A percentile compares a stretch with the other conserved stretches of the same genome.
phyloP scores from a whole-genome alignment of 805 yeast genomes.

The Maudiozyma turicensis region DNA sequence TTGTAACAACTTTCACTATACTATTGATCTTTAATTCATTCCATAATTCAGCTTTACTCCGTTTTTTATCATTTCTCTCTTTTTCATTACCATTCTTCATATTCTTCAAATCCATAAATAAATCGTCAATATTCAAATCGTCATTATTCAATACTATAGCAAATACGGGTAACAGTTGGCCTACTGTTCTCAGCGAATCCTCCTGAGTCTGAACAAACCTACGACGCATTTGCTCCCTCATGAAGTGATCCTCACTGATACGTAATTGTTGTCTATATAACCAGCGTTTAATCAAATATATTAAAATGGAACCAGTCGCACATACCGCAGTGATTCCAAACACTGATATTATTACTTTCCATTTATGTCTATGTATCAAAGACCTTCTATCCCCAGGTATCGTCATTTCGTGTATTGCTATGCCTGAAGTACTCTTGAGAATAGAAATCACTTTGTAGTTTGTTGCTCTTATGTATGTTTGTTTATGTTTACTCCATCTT shows the following conservation, averaged over 20 bases:
- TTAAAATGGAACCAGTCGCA: constrained; percentile 22
- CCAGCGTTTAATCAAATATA: constrained; percentile 24
- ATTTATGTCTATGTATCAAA: constrained; percentile 17
- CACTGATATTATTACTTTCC: constrained; percentile 17
- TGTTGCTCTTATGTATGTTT: too few species aligned
- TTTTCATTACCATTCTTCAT: constrained; percentile 1
- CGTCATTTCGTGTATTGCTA: not conserved
- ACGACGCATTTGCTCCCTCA: constrained; percentile 62
- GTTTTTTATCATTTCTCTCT: constrained; percentile 6
- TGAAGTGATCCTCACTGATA: constrained; percentile 46
- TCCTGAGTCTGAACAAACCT: constrained; percentile 86
- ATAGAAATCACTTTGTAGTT: not conserved
- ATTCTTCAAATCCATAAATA: constrained; percentile 18
- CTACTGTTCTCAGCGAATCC: constrained; percentile 76
- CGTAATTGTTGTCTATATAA: constrained; percentile 35
- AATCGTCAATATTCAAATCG: constrained; percentile 20
- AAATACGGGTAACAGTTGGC: constrained; percentile 73
- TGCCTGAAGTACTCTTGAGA: not conserved
- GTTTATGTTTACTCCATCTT: too few species aligned
- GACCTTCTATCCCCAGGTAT: constrained; percentile 1
- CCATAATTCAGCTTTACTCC: constrained; percentile 69
- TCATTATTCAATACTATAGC: constrained; percentile 30
- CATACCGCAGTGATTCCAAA: constrained; percentile 17
- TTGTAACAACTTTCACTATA: constrained; percentile 60
- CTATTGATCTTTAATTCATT: constrained; percentile 66